A percentile compares a stretch with the other conserved stretches of the same genome.
Evolutionary conservation across 1,139 yeast species (phyloP).

Genomic region (Pneumocystis jirovecii): DNA sequence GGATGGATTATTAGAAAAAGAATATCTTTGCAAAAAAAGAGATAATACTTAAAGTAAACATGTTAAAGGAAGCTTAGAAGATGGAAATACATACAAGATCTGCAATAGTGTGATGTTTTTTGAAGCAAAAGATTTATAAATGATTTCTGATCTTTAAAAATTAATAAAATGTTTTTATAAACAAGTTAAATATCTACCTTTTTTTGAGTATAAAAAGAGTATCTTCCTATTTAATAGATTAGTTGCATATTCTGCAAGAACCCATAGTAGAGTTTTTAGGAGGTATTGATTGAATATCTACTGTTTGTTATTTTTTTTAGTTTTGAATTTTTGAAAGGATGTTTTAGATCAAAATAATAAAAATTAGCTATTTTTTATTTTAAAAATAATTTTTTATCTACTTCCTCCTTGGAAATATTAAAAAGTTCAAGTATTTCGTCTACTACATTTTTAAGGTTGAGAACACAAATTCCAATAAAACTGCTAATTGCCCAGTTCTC

Average conservation of each 20-base stretch:
- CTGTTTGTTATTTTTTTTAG: constrained; percentile 18
- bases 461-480: constrained; percentile 19
- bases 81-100: constrained; percentile 18
- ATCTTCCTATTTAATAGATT: constrained; percentile 14
- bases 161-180: background rate
- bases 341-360: constrained; percentile 20
- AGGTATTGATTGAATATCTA: constrained; percentile 17
- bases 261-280: constrained; percentile 15
- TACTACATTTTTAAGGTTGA: constrained; percentile 15
- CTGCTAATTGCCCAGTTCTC: constrained; percentile 20
- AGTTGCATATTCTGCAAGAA: constrained; percentile 15
- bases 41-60: constrained; percentile 18
- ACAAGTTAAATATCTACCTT: constrained; percentile 12
- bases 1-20: constrained; percentile 19
- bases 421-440: constrained; percentile 15
- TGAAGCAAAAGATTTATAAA: constrained; percentile 16
- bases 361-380: constrained; percentile 19
- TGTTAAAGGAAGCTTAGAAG: constrained; percentile 16
- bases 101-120: constrained; percentile 15
- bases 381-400: constrained; percentile 11
- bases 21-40: constrained; percentile 19
- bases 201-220: constrained; percentile 17
- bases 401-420: constrained; percentile 6
- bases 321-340: constrained; percentile 13
- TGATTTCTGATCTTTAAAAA: constrained; percentile 11